A percentile compares a stretch with the other conserved stretches of the same genome.
phyloP scores from a whole-genome alignment of 169 alveolate species.

The Nephromyces sp. region DNA sequence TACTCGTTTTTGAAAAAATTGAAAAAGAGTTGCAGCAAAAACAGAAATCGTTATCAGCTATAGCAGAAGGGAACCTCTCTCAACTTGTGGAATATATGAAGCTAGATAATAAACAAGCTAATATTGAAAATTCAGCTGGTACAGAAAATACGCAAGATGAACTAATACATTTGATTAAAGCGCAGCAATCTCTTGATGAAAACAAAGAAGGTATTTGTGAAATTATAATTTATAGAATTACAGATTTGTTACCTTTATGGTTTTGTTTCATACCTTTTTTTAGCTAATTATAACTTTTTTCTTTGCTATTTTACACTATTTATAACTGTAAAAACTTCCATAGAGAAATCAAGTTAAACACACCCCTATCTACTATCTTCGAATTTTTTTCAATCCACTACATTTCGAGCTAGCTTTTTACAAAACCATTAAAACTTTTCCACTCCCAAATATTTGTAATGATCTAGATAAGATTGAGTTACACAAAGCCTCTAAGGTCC shows the following conservation, averaged over 20 bases:
- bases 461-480: neutral
- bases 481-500: neutral
- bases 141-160: too few relatives aligned
- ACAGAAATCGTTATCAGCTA: slow-evolving; percentile 15
- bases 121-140: too few relatives aligned
- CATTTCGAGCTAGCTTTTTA: neutral
- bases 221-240: too few relatives aligned
- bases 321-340: neutral
- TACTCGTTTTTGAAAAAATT: slow-evolving; percentile 14
- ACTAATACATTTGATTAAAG: too few relatives aligned
- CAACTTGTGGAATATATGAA: slow-evolving; percentile 17
- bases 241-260: too few relatives aligned
- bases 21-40: slow-evolving; percentile 18
- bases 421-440: neutral
- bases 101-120: too few relatives aligned
- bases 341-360: neutral
- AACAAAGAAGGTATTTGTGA: too few relatives aligned
- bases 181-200: too few relatives aligned
- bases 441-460: neutral
- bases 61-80: slow-evolving; percentile 25
- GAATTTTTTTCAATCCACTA: neutral
- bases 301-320: too few relatives aligned
- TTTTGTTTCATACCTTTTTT: too few relatives aligned
- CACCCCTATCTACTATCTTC: neutral
- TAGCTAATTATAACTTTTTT: too few relatives aligned